Evolutionary conservation across 345 rosid genomes (phyloP), one percentile per base, ranked within the genome.

Genomic region (Gossypium arboreum): DNA sequence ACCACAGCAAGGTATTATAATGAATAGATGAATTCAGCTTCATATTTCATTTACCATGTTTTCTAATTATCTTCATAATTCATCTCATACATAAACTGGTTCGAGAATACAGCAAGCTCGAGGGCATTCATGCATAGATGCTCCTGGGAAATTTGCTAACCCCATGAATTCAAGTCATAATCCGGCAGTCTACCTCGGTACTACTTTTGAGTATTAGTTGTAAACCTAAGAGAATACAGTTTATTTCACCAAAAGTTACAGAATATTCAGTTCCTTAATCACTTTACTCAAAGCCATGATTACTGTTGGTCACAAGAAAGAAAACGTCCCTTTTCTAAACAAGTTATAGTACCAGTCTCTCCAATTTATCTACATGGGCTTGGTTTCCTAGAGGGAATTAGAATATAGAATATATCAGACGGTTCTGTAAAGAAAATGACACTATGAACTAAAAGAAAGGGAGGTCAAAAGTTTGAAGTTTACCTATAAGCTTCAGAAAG

Each of bases 401-500:
- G 47, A 67, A 67, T 67, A 47, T 67, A 48, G 47, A 67, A 67
- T 67, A 47, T 67, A 48, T 24, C 41, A 22, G 47, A 17, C 34
- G 2, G 12, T 1, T 11, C 70, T 43, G 24, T 18, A 7, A 2
- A n/a, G 29, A 7, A 59, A 44, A 44, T 17, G 52, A 27, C 13
- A 22, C 12, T 2, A 1, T 43, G 29, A 60, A 58, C 55, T 13
- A 41, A 16, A 59, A 4, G 10, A 48, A 54, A 68, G 66, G 13
- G 18, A 48, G 20, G 61, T 27, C 20, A 55, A 57, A 47, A 44
- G 48, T 45, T 71, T 25, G 4, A 51, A 56, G 9, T 3, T 65
- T 67, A 87, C 95, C 95, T 86, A 74, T 91, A 84, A 66, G 98
- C 99, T 84, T 95, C 99, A 41, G 92, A 82, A 4, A 95, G 94